Evolutionary conservation across 768 basidiomycete genomes (phyloP).

Genomic region (Leucocoprinus leucothites): DNA sequence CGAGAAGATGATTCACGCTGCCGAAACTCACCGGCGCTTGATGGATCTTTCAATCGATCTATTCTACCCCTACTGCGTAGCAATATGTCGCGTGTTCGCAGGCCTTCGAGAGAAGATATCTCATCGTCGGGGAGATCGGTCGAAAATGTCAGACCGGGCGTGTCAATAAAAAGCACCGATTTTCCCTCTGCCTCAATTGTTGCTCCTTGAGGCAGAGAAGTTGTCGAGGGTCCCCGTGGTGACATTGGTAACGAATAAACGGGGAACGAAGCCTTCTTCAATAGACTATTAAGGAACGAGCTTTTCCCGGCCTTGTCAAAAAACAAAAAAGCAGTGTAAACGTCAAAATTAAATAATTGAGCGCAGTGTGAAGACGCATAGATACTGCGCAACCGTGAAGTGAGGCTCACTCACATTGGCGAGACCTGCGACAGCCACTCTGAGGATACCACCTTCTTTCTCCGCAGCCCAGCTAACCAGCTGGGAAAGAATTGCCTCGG

Average conservation of each 20-base stretch:
- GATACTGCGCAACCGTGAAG: neutral
- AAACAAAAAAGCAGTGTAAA: neutral
- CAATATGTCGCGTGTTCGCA: conserved; percentile 69
- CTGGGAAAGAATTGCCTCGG: conserved; percentile 44
- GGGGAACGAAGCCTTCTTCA: conserved; percentile 46
- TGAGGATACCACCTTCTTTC: conserved; percentile 48
- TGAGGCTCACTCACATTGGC: conserved; percentile 58
- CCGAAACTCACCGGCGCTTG: conserved; percentile 55
- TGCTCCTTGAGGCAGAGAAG: conserved; percentile 62
- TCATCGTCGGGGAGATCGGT: conserved; percentile 39
- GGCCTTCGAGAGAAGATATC: conserved; percentile 32
- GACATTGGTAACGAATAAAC: conserved; percentile 56
- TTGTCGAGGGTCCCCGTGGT: conserved; percentile 69
- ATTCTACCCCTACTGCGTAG: conserved; percentile 77
- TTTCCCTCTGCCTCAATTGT: conserved; percentile 43
- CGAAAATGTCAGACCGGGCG: conserved; percentile 66
- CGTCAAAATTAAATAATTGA: neutral
- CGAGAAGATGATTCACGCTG: neutral
- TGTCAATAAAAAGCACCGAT: conserved; percentile 73
- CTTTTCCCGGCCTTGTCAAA: conserved; percentile 72
- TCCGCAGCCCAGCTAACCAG: conserved; percentile 46
- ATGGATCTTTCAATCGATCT: conserved; percentile 80
- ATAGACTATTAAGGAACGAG: conserved; percentile 77
- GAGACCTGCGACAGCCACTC: conserved; percentile 79
- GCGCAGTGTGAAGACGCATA: neutral